Base-by-base conservation (phyloP, 805 yeast genomes). In the Barnettozyma pratensis region DNA sequence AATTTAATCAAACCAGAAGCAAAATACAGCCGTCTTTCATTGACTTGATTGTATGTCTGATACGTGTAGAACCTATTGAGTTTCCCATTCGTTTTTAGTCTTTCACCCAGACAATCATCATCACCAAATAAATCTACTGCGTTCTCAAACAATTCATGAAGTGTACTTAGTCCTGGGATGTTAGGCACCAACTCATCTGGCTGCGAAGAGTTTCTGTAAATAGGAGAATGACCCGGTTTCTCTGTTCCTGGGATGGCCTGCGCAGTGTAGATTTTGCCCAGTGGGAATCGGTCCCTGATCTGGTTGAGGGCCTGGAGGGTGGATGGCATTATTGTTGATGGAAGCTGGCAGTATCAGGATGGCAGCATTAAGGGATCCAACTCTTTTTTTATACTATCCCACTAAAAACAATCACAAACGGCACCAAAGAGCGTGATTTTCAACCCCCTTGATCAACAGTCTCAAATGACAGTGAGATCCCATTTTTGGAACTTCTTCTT, bases 1-100 rank as follows among this genome's bases (percentile, higher is more conserved):
- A 64, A 56, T 26, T 63, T 52, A 27, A 64, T 58, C 26, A 73
- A 25, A 1, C 85, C 85, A 6, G 79, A 58, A 2, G 80, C 85
- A 34, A 79, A 61, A 36, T 68, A 48, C 29, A 62, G 53, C 38
- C 76, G 67, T 35, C 74, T 62, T 26, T 58, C 51, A 26, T 69
- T 66, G 31, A 72, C 65, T 37, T 66, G 60, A 4, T 49, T 57
- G 57, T 68, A 80, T 10, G 72, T 62, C 41, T 73, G 64, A 50
- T 64, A 71, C 6, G 70, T 64, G 65, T 73, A 83, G 37, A 61
- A 50, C 26, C 67, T 63, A 19, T 67, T 66, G 62, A 71, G 65
- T 9, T 57, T 62, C 8, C 70, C 67, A 5, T 38, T 57, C 14
- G 40, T 37, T 0, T 5, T 53, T 10, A 44, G 43, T 58, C 77